These are phyloP conservation scores for Furcasterigmium furcatum DNA, from an alignment of 2,329 filamentous ascomycete species.

Conservation along the genomic window DNA sequence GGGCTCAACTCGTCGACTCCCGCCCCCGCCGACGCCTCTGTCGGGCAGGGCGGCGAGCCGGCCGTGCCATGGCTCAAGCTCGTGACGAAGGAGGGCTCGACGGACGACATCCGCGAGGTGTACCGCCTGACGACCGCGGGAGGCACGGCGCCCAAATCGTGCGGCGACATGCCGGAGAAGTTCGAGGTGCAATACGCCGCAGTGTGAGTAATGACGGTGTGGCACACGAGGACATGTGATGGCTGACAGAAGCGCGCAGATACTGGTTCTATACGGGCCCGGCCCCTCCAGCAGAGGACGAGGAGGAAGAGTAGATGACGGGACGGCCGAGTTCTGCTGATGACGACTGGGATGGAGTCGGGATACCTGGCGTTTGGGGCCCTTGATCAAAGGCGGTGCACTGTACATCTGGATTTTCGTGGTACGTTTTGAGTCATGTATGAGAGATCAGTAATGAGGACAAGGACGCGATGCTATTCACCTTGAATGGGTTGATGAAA, in stretches of 20 bases:
- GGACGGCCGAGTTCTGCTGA: not conserved
- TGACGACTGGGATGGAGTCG: not conserved
- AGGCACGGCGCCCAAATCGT: conserved; percentile 71
- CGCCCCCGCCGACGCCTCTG: conserved; percentile 60
- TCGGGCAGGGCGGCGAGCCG: conserved; percentile 59
- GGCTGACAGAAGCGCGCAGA: conserved; percentile 16
- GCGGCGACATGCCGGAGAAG: conserved; percentile 55
- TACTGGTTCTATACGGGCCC: conserved; percentile 33
- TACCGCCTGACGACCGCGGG: conserved; percentile 85
- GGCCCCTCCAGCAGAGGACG: not conserved
- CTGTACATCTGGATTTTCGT: too few relatives aligned
- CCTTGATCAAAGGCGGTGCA: too few relatives aligned
- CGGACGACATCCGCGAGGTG: conserved; percentile 66
- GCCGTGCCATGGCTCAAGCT: conserved; percentile 84
- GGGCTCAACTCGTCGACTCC: conserved; percentile 57
- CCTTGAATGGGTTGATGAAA: too few relatives aligned
- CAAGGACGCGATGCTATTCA: too few relatives aligned
- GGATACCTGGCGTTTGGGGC: too few relatives aligned
- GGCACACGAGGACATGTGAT: conserved; percentile 3
- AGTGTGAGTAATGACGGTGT: conserved; percentile 59
- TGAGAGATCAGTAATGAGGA: too few relatives aligned
- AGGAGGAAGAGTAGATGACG: not conserved
- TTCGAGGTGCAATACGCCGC: conserved; percentile 81
- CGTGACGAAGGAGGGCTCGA: conserved; percentile 48
- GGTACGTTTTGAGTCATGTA: too few relatives aligned